These are phyloP conservation scores for Boletus mariae DNA, from an alignment of 1,284 basidiomycete species.

Conservation along the genomic window DNA sequence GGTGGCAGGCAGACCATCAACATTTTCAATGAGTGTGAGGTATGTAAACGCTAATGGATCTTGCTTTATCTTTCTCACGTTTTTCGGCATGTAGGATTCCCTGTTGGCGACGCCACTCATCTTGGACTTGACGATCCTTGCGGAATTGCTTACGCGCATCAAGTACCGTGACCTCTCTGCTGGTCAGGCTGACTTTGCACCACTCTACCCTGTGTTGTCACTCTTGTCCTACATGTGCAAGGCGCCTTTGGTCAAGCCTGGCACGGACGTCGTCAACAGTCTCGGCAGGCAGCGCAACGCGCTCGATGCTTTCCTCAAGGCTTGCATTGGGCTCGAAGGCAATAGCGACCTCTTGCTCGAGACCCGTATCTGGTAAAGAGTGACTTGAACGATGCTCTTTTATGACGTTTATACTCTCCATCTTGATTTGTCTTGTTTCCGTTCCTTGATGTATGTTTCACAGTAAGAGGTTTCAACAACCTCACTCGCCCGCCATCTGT, in stretches of 20 bases:
- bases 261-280: constrained; percentile 92
- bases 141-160: constrained; percentile 93
- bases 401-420: not conserved
- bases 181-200: constrained; percentile 60
- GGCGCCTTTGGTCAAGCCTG: constrained; percentile 96
- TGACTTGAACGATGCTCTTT: not conserved
- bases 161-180: constrained; percentile 68
- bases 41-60: constrained; percentile 28
- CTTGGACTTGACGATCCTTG: constrained; percentile 89
- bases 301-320: constrained; percentile 90
- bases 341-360: constrained; percentile 79
- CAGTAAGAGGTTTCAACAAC: constrained; percentile 21
- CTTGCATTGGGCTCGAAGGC: constrained; percentile 85
- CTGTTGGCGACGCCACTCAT: constrained; percentile 95
- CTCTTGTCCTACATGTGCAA: constrained; percentile 96
- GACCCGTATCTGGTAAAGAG: constrained; percentile 79
- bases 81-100: constrained; percentile 63
- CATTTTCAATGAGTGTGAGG: constrained; percentile 96
- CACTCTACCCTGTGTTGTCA: constrained; percentile 85
- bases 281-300: constrained; percentile 93
- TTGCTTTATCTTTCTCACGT: constrained; percentile 9
- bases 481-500: not conserved
- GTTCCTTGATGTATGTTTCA: not conserved
- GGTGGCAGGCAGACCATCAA: constrained; percentile 82
- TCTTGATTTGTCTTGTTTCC: not conserved